Conservation (phyloP, 768 basidiomycete species). For the Xerocomellus intermedius region DNA sequence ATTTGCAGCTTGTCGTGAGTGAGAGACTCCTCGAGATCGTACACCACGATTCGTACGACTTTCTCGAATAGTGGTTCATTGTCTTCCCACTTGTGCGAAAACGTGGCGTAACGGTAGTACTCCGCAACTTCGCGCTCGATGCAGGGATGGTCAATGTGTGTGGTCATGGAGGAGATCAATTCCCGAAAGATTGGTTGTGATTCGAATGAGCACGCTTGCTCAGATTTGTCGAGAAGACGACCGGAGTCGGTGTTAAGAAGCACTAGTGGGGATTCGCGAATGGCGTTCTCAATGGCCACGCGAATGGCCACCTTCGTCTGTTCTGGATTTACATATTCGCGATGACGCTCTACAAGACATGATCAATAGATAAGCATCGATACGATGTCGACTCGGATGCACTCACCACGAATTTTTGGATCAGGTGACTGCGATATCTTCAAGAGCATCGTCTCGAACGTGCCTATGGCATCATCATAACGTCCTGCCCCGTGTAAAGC, state of each 20-base stretch:
- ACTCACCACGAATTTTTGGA: neutral
- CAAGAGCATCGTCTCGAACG: constrained; percentile 3
- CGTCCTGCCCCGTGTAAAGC: neutral
- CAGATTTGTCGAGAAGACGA: neutral
- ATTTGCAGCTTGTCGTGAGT: neutral
- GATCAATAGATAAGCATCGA: neutral
- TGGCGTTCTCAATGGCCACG: neutral
- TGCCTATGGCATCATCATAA: neutral
- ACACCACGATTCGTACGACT: neutral
- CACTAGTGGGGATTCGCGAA: neutral
- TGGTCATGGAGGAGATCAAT: constrained; percentile 4
- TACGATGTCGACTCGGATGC: neutral
- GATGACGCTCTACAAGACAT: neutral
- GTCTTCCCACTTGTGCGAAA: neutral
- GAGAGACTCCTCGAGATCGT: neutral
- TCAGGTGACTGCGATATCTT: neutral
- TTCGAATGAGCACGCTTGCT: constrained; percentile 5
- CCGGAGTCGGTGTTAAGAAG: constrained; percentile 7
- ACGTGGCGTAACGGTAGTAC: neutral
- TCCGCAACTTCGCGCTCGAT: neutral
- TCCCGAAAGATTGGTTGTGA: neutral
- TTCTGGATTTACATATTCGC: neutral
- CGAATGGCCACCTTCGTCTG: neutral
- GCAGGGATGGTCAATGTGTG: neutral
- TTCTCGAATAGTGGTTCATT: neutral